Base-by-base conservation (phyloP, 2,329 filamentous ascomycete genomes). In the Chaetoscypha palmicola region DNA sequence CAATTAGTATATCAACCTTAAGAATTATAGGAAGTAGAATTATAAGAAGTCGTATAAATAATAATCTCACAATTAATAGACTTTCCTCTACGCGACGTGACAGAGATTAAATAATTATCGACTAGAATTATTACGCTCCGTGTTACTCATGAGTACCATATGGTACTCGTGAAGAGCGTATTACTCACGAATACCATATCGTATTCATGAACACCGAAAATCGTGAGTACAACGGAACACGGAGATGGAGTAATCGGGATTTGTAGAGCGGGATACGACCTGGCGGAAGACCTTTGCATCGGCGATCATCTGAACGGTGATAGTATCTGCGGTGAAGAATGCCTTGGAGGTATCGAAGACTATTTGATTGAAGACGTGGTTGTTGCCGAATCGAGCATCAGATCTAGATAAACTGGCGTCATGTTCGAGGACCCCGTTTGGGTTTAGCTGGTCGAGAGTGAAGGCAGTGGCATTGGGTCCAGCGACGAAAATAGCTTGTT, bases 201-300 rank as follows among this genome's bases (percentile, higher is more conserved):
- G n/a, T n/a, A n/a, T n/a, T n/a, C n/a, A n/a, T n/a, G n/a, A n/a
- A n/a, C n/a, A n/a, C n/a, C n/a, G n/a, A n/a, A n/a, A n/a, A n/a
- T n/a, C n/a, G n/a, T n/a, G n/a, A n/a, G n/a, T n/a, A n/a, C n/a
- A n/a, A n/a, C n/a, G n/a, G n/a, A n/a, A n/a, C n/a, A n/a, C n/a
- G n/a, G n/a, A 68, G 60, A 77, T 70, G 0, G 55, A 65, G 53
- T 73, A 77, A 0, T 62, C 63, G 0, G 73, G 71, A 51, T 77
- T 77, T 38, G 55, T 65, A 0, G 70, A 63, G 19, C 63, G 63
- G 1, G 69, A 73, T 12, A 62, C 61, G 42, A 68, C 50, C 35
- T 71, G 65, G 5, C 72, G 67, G 1, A 62, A 66, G 0, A 71
- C 38, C 45, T 72, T 70, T 50, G 65, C 64, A 46, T 70, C 69